Evolutionary conservation across 169 alveolate genomes (phyloP), one percentile per base, ranked within the genome.

Genomic region (Cryptosporidium bovis): DNA sequence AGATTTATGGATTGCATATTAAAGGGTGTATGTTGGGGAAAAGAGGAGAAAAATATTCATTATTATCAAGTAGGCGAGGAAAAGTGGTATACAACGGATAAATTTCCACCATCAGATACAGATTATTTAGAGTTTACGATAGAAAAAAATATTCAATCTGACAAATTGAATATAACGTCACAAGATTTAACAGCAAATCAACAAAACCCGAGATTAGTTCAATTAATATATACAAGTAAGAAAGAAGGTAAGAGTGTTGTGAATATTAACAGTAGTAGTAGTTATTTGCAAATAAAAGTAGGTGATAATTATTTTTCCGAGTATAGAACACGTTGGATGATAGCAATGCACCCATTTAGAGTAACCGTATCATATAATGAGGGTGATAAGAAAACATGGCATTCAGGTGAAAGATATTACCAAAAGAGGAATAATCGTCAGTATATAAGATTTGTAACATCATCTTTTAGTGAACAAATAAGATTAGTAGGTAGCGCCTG

Each of bases 281-380:
- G 10, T 40, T 77, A 77, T 66, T 31, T 77, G 16, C 87, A 77
- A 50, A 51, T 77, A 40, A 77, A 77, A 31, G 87, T 77, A 24
- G 71, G 64, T 8, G 87, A 77, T 77, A 58, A 77, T 64, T 77
- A 77, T 62, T 60, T 77, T 36, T 77, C 87, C 3, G 87, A 77
- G 27, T 62, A 77, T 50, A 77, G 87, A 62, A 48, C 92, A 31
- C 71, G 93, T 48, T 91, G 93, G 93, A 83, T 77, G 62, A 91
- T 91, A 53, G 92, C 92, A 40, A 82, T 85, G 84, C 93, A 91
- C 36, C 93, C 93, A n/a, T 91, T 91, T 36, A 82, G 93, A 20
- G 82, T 69, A 33, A 66, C 91, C 1, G 91, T 89, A 5, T 65
- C 87, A 51, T 91, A 91, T 51, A 66, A 66, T 34, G 82, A 71